phyloP scores from a whole-genome alignment of 495 filamentous ascomycete genomes.

The Neurospora sp. region DNA sequence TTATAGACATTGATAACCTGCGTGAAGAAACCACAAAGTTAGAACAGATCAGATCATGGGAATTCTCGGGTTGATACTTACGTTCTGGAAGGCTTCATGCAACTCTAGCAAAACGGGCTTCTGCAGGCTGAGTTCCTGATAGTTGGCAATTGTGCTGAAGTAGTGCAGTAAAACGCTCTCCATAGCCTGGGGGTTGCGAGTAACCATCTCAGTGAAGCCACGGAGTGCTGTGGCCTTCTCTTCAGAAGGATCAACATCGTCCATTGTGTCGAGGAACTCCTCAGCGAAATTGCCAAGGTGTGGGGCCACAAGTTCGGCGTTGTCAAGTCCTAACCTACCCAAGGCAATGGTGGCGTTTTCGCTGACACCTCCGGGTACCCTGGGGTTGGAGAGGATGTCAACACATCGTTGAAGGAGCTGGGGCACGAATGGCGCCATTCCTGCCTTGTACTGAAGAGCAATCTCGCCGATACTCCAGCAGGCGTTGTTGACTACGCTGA shows the following conservation, averaged over 20 bases:
- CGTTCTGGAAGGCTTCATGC: constrained; percentile 38
- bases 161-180: constrained; percentile 73
- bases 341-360: constrained; percentile 94
- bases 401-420: constrained; percentile 64
- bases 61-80: constrained; percentile 12
- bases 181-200: constrained; percentile 84
- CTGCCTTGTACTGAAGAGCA: constrained; percentile 62
- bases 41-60: background rate
- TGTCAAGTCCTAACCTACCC: constrained; percentile 79
- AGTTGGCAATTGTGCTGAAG: constrained; percentile 74
- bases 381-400: constrained; percentile 68
- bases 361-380: constrained; percentile 81
- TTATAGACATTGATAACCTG: constrained; percentile 78
- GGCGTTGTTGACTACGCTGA: constrained; percentile 93
- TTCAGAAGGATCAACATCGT: constrained; percentile 76
- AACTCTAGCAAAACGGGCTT: constrained; percentile 36
- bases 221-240: constrained; percentile 92
- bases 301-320: constrained; percentile 64
- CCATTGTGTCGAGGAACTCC: constrained; percentile 72
- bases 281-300: constrained; percentile 72
- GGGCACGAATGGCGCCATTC: constrained; percentile 67
- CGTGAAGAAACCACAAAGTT: background rate
- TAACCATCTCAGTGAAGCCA: constrained; percentile 77
- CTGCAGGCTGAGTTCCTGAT: constrained; percentile 46
- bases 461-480: constrained; percentile 98